Evolutionary conservation across 805 yeast genomes (phyloP).

Genomic region (Candida berthetii): DNA sequence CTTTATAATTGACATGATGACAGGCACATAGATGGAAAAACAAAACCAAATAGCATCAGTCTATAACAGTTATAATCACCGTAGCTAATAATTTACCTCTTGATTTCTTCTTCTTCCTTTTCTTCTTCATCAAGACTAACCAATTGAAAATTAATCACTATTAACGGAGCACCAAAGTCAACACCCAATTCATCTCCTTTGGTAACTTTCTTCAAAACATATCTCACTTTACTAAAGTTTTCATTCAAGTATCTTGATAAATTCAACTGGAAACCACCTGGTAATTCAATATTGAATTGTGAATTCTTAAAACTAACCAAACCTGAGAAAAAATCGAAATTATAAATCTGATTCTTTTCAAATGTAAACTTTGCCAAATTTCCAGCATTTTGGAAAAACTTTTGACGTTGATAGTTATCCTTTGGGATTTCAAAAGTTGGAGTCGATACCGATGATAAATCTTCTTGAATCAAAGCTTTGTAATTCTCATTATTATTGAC

Average conservation of each 20-base stretch:
- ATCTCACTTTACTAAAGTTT: slow-evolving; percentile 37
- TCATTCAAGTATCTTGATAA: slow-evolving; percentile 37
- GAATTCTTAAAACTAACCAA: slow-evolving; percentile 44
- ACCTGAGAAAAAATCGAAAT: slow-evolving; percentile 49
- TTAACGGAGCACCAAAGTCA: slow-evolving; percentile 12
- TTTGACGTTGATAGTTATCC: slow-evolving; percentile 32
- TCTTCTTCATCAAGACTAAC: too few species aligned
- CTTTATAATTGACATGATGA: too few species aligned
- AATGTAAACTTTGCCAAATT: slow-evolving; percentile 37
- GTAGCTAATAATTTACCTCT: too few species aligned
- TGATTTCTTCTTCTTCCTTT: too few species aligned
- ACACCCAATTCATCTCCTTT: slow-evolving; percentile 8
- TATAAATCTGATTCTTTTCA: slow-evolving; percentile 29
- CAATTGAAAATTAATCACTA: slow-evolving; percentile 16
- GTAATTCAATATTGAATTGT: slow-evolving; percentile 44
- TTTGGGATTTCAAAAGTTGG: slow-evolving; percentile 25
- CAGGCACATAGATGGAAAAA: too few species aligned
- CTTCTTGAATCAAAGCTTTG: slow-evolving; percentile 14
- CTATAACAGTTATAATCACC: too few species aligned
- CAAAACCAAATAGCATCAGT: too few species aligned
- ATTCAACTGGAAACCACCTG: slow-evolving; percentile 43
- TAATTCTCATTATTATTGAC: slow-evolving; percentile 23
- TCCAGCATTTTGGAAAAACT: slow-evolving; percentile 32
- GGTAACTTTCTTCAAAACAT: slow-evolving; percentile 28
- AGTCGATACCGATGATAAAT: slow-evolving; percentile 10